Percentiles rank a stretch among this genome's conserved stretches.
phyloP scores from a whole-genome alignment of 192 early-diverging fungal genomes.

The Neocallimastix lanati region DNA sequence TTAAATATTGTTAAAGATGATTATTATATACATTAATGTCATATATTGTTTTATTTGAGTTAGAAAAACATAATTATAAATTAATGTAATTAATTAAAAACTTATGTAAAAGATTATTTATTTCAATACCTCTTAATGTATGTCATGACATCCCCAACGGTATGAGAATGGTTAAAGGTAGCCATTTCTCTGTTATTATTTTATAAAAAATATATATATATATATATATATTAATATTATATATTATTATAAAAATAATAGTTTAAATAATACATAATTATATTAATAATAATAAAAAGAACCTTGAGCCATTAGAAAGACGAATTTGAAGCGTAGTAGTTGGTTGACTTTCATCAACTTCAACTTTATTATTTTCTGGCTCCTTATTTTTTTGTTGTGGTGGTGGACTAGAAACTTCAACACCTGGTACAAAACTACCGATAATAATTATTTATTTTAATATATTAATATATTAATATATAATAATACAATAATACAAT shows the following conservation, averaged over 20 bases:
- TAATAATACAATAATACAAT: too few species aligned
- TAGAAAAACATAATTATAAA: too few species aligned
- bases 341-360: slow-evolving; percentile 56
- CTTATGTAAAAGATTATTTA: not conserved
- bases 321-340: slow-evolving; percentile 80
- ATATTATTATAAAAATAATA: too few species aligned
- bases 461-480: too few species aligned
- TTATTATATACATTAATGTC: not conserved
- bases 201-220: too few species aligned
- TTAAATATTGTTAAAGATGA: not conserved
- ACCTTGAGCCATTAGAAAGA: slow-evolving; percentile 69
- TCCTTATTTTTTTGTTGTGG: slow-evolving; percentile 1
- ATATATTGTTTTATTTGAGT: too few species aligned
- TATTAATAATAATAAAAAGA: not conserved
- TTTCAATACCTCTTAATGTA: slow-evolving; percentile 46
- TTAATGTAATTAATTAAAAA: too few species aligned
- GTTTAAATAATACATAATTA: too few species aligned
- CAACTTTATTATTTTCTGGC: slow-evolving; percentile 12
- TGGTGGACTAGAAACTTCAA: slow-evolving; percentile 1
- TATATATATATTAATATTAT: too few species aligned
- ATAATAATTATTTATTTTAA: too few species aligned
- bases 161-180: slow-evolving; percentile 81
- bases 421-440: slow-evolving; percentile 11
- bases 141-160: slow-evolving; percentile 60
- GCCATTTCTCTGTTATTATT: slow-evolving; percentile 50